Evolutionary conservation across 257 asterid genomes (phyloP).

Genomic region (Nicotiana sylvestris): DNA sequence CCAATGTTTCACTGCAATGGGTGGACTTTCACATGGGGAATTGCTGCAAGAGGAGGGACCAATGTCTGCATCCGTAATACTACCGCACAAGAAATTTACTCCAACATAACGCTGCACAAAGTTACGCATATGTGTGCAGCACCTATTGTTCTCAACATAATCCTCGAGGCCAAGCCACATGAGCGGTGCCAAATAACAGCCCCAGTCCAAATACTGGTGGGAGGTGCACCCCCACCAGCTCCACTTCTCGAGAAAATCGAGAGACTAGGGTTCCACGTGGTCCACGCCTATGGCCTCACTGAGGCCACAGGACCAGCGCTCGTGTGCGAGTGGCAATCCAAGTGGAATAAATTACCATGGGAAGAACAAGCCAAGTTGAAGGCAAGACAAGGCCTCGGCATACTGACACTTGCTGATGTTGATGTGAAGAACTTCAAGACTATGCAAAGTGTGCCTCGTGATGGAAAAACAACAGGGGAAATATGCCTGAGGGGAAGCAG

Average conservation of each 20-base stretch:
- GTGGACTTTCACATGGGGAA: conserved; percentile 91
- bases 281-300: conserved; percentile 81
- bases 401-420: conserved; percentile 56
- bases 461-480: conserved; percentile 65
- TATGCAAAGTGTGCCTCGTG: conserved; percentile 54
- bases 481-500: conserved; percentile 71
- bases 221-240: conserved; percentile 80
- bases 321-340: conserved; percentile 73
- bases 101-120: conserved; percentile 36
- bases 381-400: conserved; percentile 61
- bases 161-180: conserved; percentile 51
- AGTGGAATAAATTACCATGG: conserved; percentile 43
- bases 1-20: conserved; percentile 95
- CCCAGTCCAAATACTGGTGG: conserved; percentile 55
- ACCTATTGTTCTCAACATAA: conserved; percentile 59
- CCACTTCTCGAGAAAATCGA: conserved; percentile 41
- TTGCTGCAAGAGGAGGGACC: conserved; percentile 82
- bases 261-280: conserved; percentile 44
- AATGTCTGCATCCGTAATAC: conserved; percentile 73
- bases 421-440: conserved; percentile 58
- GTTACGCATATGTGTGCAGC: conserved; percentile 94
- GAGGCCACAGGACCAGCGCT: conserved; percentile 85
- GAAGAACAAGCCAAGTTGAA: conserved; percentile 43
- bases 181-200: conserved; percentile 33
- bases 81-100: conserved; percentile 55